Base-by-base conservation (phyloP, 352 stramenopile species). In the Globisporangium radiosum region DNA sequence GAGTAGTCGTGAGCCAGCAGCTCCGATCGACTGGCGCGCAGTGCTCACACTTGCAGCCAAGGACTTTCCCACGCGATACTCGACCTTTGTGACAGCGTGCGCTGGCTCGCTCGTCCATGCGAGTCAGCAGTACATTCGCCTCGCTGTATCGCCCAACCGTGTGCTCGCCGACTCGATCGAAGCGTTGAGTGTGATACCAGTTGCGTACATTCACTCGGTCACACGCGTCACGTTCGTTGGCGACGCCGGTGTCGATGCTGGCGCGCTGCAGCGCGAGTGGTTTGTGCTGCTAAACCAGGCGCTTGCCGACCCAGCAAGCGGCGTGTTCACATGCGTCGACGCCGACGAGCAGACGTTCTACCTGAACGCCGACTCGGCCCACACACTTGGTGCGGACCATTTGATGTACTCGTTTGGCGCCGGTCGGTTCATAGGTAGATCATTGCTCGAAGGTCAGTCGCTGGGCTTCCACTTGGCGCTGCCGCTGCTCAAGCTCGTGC, bases 401-500 rank as follows among this genome's bases (percentile, higher is more conserved):
- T 39, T 63, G 39, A 5, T 40, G 13, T 52, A 62, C 50, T 57
- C 11, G 19, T 93, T 97, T 43, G 77, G 76, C 36, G 64, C 67
- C 4, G 74, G 73, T 39, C 66, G 73, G 19, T 50, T 83, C 3
- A 50, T 86, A 13, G 72, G 72, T 44, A 63, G 70, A 9, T 64
- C 72, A 7, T 36, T 80, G 38, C 57, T 82, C 5, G 94, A 98
- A 68, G 76, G 86, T 40, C 91, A 97, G 47, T 66, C 97, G 40
- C 76, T 98, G 0, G 70, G 76, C 47, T 88, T 90, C 42, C 94
- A 98, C 63, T 82, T 98, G 61, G 87, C 90, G 9, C 75, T 87
- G 7, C 85, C 95, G 36, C 68, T 98, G 52, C 95, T 98, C 66
- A 98, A 98, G 68, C 80, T 98, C 63, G 82, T 98, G 4, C 69